Base-by-base conservation (phyloP, 2,329 filamentous ascomycete genomes). In the Lasiodiplodia theobromae region DNA sequence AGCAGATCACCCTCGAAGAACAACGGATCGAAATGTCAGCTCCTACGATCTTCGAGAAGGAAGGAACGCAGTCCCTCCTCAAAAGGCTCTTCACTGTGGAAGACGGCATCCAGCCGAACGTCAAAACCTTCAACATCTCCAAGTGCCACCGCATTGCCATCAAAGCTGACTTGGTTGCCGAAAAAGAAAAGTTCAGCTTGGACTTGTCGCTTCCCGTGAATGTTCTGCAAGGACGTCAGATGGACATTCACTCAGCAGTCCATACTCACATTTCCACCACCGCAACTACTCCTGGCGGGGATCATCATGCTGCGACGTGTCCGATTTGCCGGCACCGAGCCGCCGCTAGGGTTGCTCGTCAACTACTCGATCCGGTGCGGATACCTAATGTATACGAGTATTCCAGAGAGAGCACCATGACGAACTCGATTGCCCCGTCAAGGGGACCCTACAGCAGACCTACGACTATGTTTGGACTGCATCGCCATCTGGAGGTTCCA, bases 61-160 rank as follows among this genome's bases (percentile, higher is more conserved):
- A 72, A 53, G 68, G 68, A 14, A 72, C 69, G 3, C 68, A 67
- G 2, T 65, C 69, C 1, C 67, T 79, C 14, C 77, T 77, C 0
- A 72, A 72, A 8, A 75, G 76, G 63, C 78, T 79, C 68, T 75
- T 76, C 52, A 71, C 78, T 11, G 70, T 78, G 18, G 75, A 79
- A 47, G 74, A 78, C 52, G 69, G 68, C 8, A 77, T 76, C 60
- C 72, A 78, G 1, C 77, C 77, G 0, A 75, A 74, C 0, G 78
- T 79, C 71, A 77, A 74, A 40, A 78, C 77, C 0, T 79, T 77
- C 66, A 76, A 73, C 3, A 72, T 79, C 28, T 77, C 73, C 2
- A 73, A 76, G 2, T 71, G 73, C 1, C 79, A 80, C 67, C 70
- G 69, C 7, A 71, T 80, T 25, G 71, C 65, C 11, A 68, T 78